A percentile compares a stretch with the other conserved stretches of the same genome.
Evolutionary conservation across 805 yeast species (phyloP).

Genomic region (Metschnikowia koreensis): DNA sequence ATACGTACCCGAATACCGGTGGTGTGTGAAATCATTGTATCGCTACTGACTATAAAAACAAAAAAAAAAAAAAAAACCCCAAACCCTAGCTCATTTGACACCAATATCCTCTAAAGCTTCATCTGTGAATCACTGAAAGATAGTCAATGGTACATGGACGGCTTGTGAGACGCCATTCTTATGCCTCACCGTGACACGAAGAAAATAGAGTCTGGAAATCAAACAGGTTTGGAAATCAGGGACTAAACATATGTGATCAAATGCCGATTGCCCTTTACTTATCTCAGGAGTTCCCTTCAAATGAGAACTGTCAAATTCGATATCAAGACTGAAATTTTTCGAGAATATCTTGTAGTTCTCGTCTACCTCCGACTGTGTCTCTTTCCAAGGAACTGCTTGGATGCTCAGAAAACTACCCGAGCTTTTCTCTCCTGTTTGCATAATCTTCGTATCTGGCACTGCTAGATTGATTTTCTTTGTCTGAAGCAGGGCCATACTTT

Average conservation of each 20-base stretch:
- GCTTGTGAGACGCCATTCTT: conserved; percentile 29
- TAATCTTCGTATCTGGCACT: conserved; percentile 21
- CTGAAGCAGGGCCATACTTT: conserved; percentile 31
- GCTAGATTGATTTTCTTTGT: conserved; percentile 35
- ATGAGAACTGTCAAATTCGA: conserved; percentile 30
- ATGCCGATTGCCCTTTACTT: conserved; percentile 13
- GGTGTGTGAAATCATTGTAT: neutral
- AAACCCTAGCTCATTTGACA: neutral
- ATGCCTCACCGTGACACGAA: conserved; percentile 31
- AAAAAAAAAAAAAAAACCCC: neutral
- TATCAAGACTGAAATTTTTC: conserved; percentile 28
- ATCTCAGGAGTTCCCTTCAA: conserved; percentile 25
- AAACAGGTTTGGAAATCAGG: conserved; percentile 41
- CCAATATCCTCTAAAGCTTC: neutral
- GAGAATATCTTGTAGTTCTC: conserved; percentile 22
- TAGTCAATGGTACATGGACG: conserved; percentile 34
- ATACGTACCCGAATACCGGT: too few relatives aligned
- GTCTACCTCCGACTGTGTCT: conserved; percentile 9
- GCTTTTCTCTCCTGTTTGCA: conserved; percentile 13
- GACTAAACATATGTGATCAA: conserved; percentile 34
- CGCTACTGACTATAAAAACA: too few relatives aligned
- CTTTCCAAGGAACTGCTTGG: conserved; percentile 31
- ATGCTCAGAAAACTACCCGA: conserved; percentile 24
- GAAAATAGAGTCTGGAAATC: conserved; percentile 35
- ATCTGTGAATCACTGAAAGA: neutral